Conservation (phyloP, 2,329 filamentous ascomycete genomes). For the Neonectria sp. region DNA sequence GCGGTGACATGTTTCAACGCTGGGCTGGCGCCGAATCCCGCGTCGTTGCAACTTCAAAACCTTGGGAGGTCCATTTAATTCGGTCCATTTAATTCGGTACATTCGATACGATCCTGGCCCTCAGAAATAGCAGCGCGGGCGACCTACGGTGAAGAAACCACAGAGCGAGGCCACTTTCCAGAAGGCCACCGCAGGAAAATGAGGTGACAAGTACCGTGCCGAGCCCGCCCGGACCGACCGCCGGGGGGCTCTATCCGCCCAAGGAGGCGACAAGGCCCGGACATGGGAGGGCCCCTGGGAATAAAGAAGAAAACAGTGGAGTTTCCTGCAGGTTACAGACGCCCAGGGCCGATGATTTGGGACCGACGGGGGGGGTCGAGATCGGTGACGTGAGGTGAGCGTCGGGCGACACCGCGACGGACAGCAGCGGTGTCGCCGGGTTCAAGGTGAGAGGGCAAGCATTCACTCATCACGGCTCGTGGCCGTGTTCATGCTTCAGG, state of each 20-base stretch:
- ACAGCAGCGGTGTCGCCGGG: constrained; percentile 19
- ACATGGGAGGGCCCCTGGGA: constrained; percentile 5
- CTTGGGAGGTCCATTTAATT: constrained; percentile 31
- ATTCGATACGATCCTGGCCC: too few relatives aligned
- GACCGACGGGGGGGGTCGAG: not conserved
- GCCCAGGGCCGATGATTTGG: constrained; percentile 1
- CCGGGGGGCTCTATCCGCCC: constrained; percentile 26
- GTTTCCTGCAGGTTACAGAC: not conserved
- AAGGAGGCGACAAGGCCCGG: not conserved
- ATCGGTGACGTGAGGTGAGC: constrained; percentile 15
- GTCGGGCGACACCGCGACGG: not conserved
- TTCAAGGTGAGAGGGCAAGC: not conserved
- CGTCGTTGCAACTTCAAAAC: not conserved
- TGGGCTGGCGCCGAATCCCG: constrained; percentile 39
- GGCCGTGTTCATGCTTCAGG: constrained; percentile 6
- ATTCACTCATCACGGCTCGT: not conserved
- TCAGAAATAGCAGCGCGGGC: not conserved
- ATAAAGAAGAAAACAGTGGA: not conserved
- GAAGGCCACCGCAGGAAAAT: constrained; percentile 27
- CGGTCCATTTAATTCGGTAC: constrained; percentile 11
- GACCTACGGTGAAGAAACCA: constrained; percentile 15
- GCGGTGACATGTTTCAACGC: constrained; percentile 23
- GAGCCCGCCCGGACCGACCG: constrained; percentile 44
- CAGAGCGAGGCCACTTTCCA: not conserved
- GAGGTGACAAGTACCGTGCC: constrained; percentile 47